phyloP scores from a whole-genome alignment of 371 early-diverging fungal genomes.

The Actinomortierella ambigua region DNA sequence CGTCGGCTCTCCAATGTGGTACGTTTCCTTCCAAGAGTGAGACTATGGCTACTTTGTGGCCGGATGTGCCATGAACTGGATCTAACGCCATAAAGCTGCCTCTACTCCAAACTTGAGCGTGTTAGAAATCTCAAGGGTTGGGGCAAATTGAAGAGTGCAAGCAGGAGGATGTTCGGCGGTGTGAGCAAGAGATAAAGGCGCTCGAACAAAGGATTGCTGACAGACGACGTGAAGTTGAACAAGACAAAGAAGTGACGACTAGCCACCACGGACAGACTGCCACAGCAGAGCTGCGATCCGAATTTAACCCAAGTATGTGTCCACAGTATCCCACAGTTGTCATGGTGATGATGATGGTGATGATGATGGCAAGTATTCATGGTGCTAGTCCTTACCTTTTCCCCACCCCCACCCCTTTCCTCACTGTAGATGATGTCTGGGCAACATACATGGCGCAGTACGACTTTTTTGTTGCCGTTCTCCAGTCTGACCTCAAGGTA shows the following conservation, averaged over 20 bases:
- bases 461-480: constrained; percentile 9
- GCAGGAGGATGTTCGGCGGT: constrained; percentile 11
- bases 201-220: constrained; percentile 26
- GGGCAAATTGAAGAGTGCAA: constrained; percentile 15
- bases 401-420: not conserved
- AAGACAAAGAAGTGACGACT: no score
- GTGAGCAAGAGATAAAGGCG: constrained; percentile 14
- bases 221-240: constrained; percentile 13
- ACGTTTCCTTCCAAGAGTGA: not conserved
- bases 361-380: not conserved
- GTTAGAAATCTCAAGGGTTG: constrained; percentile 30
- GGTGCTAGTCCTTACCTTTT: not conserved
- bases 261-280: not conserved
- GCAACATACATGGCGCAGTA: constrained; percentile 20
- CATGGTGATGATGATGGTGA: not conserved
- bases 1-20: constrained; percentile 7
- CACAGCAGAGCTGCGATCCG: constrained; percentile 1
- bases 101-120: not conserved
- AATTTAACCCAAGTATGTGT: constrained; percentile 28
- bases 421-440: constrained; percentile 19
- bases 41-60: not conserved
- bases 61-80: not conserved
- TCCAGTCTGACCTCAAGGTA: constrained; percentile 8
- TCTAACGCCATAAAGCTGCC: not conserved
- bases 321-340: not conserved